Percentiles rank a stretch among this genome's conserved stretches.
These are phyloP conservation scores for Ophiosphaerella narmari DNA, from an alignment of 2,329 filamentous ascomycete genomes.

Conservation along the genomic window DNA sequence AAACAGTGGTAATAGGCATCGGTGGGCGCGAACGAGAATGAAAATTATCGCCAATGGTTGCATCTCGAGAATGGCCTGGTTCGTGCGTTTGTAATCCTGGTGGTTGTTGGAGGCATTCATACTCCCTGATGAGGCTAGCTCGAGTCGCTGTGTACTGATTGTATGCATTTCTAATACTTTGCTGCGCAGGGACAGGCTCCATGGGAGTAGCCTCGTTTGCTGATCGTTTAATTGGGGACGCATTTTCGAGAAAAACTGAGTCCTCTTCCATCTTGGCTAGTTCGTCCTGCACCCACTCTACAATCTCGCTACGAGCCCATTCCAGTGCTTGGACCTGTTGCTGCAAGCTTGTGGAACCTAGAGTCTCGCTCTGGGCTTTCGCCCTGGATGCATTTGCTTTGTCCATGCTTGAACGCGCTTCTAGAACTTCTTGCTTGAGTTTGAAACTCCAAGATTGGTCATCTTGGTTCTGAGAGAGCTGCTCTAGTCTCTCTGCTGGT, in stretches of 20 bases:
- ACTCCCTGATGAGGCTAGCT: conserved; percentile 22
- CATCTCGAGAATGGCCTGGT: not conserved
- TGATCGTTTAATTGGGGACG: conserved; percentile 37
- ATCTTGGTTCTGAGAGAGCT: conserved; percentile 21
- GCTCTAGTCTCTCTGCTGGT: conserved; percentile 38
- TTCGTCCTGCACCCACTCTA: conserved; percentile 58
- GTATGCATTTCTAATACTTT: conserved; percentile 35
- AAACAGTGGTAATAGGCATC: conserved; percentile 27
- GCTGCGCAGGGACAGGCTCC: conserved; percentile 29
- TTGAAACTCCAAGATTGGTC: conserved; percentile 37
- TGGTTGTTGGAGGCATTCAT: conserved; percentile 24
- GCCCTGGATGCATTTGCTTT: conserved; percentile 27
- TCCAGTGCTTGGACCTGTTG: conserved; percentile 49
- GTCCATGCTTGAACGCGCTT: conserved; percentile 41
- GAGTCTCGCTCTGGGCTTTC: conserved; percentile 15
- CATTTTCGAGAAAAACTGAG: conserved; percentile 39
- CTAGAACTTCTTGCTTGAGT: conserved; percentile 47
- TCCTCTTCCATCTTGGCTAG: conserved; percentile 50
- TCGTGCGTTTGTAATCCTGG: not conserved
- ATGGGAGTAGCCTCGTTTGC: not conserved
- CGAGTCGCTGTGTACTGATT: conserved; percentile 36
- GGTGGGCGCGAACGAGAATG: not conserved
- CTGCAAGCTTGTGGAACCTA: conserved; percentile 16
- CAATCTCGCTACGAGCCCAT: conserved; percentile 54
- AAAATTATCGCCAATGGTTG: not conserved